phyloP scores from a whole-genome alignment of 164 flowering plant genomes.

The Nymphaea thermarum region DNA sequence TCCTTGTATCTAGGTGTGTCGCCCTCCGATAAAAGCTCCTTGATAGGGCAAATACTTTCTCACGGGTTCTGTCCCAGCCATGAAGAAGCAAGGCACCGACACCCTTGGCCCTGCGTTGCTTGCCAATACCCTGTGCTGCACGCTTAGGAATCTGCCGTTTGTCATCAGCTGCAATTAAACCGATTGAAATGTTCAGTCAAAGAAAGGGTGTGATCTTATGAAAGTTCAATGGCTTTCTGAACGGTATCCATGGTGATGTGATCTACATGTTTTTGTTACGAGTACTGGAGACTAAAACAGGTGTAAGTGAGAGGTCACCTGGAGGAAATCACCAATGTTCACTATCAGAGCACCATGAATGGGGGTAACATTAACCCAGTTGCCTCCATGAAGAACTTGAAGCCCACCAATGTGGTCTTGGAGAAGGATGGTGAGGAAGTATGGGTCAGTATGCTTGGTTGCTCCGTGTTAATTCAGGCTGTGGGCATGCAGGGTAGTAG shows the following conservation, averaged over 20 bases:
- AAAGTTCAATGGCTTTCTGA: not conserved
- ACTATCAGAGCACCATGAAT: constrained; percentile 15
- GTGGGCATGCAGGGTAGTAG: constrained; percentile 23
- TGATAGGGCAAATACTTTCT: constrained; percentile 22
- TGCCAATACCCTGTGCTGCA: constrained; percentile 18
- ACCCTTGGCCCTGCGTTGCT: constrained; percentile 14
- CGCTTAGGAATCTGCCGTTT: constrained; percentile 20
- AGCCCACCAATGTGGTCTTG: constrained; percentile 25
- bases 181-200: not conserved
- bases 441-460: constrained; percentile 19
- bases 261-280: not conserved
- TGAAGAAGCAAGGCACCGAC: constrained; percentile 23
- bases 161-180: constrained; percentile 13
- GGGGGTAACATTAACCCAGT: constrained; percentile 21
- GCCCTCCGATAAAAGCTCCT: constrained; percentile 24
- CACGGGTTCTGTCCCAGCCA: not conserved
- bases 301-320: constrained; percentile 2
- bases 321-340: constrained; percentile 20
- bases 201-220: not conserved
- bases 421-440: constrained; percentile 19
- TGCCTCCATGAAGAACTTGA: constrained; percentile 14
- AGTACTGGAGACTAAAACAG: not conserved
- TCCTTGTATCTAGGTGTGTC: constrained; percentile 19
- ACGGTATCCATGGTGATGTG: not conserved
- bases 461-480: constrained; percentile 18